phyloP scores from a whole-genome alignment of 148 eudicot species.

The Linanthus parryae region DNA sequence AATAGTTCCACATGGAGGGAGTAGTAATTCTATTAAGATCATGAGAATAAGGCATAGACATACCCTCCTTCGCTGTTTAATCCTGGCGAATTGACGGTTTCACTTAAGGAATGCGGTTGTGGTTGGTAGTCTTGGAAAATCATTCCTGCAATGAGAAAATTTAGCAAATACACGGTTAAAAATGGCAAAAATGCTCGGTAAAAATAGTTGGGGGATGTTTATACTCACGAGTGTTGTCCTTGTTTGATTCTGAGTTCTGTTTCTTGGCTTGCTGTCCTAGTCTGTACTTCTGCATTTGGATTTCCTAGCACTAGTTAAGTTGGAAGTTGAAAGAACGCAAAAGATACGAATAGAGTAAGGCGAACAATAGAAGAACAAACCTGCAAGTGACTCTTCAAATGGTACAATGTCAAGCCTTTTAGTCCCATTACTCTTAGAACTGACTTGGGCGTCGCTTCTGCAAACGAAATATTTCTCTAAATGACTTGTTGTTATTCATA shows the following conservation, averaged over 20 bases:
- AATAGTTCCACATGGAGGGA: neutral
- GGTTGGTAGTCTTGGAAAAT: neutral
- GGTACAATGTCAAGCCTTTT: conserved; percentile 84
- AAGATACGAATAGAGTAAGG: neutral
- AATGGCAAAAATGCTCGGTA: neutral
- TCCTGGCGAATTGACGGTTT: conserved; percentile 24
- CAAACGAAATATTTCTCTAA: no score
- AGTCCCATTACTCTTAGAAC: conserved; percentile 75
- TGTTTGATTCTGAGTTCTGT: conserved; percentile 28
- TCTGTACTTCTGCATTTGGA: conserved; percentile 52
- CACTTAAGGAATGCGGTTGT: conserved; percentile 28
- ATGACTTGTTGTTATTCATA: no score
- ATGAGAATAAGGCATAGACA: neutral
- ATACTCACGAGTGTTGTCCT: conserved; percentile 32
- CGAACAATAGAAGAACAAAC: conserved; percentile 19
- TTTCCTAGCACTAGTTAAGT: neutral
- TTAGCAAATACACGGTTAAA: neutral
- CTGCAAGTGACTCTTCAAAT: conserved; percentile 87
- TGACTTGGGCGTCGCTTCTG: conserved; percentile 88
- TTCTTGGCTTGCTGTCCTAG: conserved; percentile 49
- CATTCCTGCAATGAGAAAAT: neutral
- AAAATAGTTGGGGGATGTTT: neutral
- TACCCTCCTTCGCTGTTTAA: conserved; percentile 32
- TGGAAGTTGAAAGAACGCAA: neutral
- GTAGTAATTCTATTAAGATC: neutral